phyloP scores from a whole-genome alignment of 2,329 filamentous ascomycete genomes.

The Botrytis byssoidea region DNA sequence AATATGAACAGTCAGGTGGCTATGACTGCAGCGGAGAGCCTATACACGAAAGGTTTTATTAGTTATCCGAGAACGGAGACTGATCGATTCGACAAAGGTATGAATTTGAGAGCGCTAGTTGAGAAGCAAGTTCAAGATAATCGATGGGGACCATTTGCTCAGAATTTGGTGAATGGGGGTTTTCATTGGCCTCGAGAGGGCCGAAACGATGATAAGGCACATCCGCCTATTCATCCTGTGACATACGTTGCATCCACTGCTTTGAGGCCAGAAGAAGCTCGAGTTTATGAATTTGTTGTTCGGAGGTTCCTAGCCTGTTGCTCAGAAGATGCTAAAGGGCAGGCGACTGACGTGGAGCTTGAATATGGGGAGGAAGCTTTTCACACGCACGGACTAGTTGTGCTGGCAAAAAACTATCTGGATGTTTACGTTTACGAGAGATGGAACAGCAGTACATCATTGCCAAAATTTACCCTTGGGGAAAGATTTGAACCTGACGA shows the following conservation, averaged over 20 bases:
- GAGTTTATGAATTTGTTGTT: conserved; percentile 88
- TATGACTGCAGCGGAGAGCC: conserved; percentile 80
- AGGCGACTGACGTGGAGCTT: conserved; percentile 80
- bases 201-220: conserved; percentile 90
- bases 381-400: conserved; percentile 76
- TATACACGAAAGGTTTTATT: conserved; percentile 95
- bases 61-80: conserved; percentile 98
- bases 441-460: conserved; percentile 82
- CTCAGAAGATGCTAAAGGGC: conserved; percentile 90
- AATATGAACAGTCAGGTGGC: conserved; percentile 88
- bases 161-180: conserved; percentile 67
- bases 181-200: conserved; percentile 83
- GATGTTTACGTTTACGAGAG: conserved; percentile 96
- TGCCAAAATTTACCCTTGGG: conserved; percentile 75
- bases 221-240: conserved; percentile 95
- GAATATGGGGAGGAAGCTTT: conserved; percentile 82
- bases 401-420: conserved; percentile 86
- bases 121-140: conserved; percentile 78
- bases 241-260: conserved; percentile 67
- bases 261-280: conserved; percentile 66
- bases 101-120: conserved; percentile 76
- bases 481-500: conserved; percentile 86
- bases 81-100: conserved; percentile 87
- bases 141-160: conserved; percentile 79
- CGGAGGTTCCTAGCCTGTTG: conserved; percentile 94